Conservation (phyloP, 306 rosid species). For the Glycyrrhiza uralensis region DNA sequence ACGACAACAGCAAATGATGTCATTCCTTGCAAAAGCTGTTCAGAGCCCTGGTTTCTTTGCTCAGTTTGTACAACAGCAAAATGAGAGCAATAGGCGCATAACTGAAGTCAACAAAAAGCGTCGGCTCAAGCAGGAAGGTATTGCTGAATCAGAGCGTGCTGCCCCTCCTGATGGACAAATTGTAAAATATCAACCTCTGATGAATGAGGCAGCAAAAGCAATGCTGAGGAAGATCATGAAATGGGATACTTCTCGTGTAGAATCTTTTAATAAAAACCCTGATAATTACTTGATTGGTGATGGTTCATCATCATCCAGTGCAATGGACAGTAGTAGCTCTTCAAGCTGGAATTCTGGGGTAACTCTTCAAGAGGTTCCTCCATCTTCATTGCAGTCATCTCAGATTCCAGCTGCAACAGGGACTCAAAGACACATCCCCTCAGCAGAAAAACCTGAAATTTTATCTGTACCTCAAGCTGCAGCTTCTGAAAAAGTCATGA, state of each 20-base stretch:
- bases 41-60: conserved; percentile 96
- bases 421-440: conserved; percentile 35
- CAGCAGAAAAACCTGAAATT: conserved; percentile 44
- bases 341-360: conserved; percentile 62
- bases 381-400: conserved; percentile 50
- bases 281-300: conserved; percentile 63
- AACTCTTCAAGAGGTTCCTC: conserved; percentile 81
- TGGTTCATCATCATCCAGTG: conserved; percentile 49
- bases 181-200: conserved; percentile 71
- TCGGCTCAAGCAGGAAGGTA: conserved; percentile 75
- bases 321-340: conserved; percentile 59
- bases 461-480: conserved; percentile 45
- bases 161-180: conserved; percentile 78
- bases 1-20: conserved; percentile 97
- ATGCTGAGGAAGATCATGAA: conserved; percentile 81
- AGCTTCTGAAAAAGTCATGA: conserved; percentile 43
- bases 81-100: conserved; percentile 77
- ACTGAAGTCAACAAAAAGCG: conserved; percentile 83
- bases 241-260: conserved; percentile 56
- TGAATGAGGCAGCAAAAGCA: conserved; percentile 75
- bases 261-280: conserved; percentile 41
- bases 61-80: conserved; percentile 93
- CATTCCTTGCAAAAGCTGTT: conserved; percentile 94
- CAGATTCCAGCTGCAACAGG: conserved; percentile 34
- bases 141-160: conserved; percentile 47